Base-by-base conservation (phyloP, 148 eudicot genomes). In the Fagopyrum homotropicum region DNA sequence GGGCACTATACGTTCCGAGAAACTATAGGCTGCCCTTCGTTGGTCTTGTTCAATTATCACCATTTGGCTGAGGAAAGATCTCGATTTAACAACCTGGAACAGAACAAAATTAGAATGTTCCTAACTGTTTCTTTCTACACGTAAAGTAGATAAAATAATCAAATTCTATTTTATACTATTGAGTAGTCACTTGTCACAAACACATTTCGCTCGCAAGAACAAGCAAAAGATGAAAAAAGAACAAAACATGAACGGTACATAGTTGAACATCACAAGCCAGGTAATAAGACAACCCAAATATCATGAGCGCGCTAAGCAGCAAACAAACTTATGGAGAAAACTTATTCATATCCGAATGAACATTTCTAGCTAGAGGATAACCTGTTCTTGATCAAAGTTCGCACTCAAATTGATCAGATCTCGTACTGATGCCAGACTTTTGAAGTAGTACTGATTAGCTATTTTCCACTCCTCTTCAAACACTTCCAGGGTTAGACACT, bases 31-130 rank as follows among this genome's bases (percentile, higher is more conserved):
- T 80, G 86, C 82, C 50, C 80, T 89, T 69, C 99, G 90, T 81
- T 96, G 99, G 78, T 88, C 91, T 88, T 88, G 89, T 80, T 92
- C 97, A 77, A 89, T 88, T 75, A 75, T 87, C 44, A 86, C 73
- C 57, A 96, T 92, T 84, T 92, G 99, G 76, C 88, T 89, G 80
- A 96, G 79, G 84, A 86, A 96, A 75, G 95, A 87, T 68, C 77
- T 77, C 44, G 98, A 82, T 80, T 85, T 83, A 72, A 80, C 83
- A 68, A 96, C 93, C 99, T 96, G 78, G 85, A 84, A 7, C 22
- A 80, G 55, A 69, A 19, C 47, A n/a, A 57, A 45, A 74, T 74
- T 15, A 50, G 35, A 45, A 22, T 43, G 48, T 45, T 45, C 19
- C 69, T 35, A 61, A 61, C 10, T 2, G 16, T 61, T 61, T 4